Conservation (phyloP, 129 eudicot species). For the Helianthus annuus region HanXRQr2.0-SUNRISE NC_035438.2:15914229-15914728, state of each 20-base stretch:
- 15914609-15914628: too few relatives aligned
- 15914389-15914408: constrained; percentile 22
- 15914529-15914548: neutral
- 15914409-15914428: neutral
- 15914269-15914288: constrained; percentile 16
- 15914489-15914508: neutral
- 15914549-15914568: too few relatives aligned
- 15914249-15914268: constrained; percentile 61
- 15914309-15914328: constrained; percentile 43
- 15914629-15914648: too few relatives aligned
- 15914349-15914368: constrained; percentile 71
- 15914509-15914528: neutral
- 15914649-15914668: too few relatives aligned
- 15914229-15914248: constrained; percentile 95
- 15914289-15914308: constrained; percentile 24
- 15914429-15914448: neutral
- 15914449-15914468: neutral
- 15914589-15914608: too few relatives aligned
- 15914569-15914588: too few relatives aligned
- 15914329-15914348: constrained; percentile 49
- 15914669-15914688: too few relatives aligned
- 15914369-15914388: constrained; percentile 91
- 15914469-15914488: neutral
- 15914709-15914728: too few relatives aligned
- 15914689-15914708: too few relatives aligned